These are phyloP conservation scores for Avicennia marina DNA, from an alignment of 257 asterid species.

Conservation along the genomic window DNA sequence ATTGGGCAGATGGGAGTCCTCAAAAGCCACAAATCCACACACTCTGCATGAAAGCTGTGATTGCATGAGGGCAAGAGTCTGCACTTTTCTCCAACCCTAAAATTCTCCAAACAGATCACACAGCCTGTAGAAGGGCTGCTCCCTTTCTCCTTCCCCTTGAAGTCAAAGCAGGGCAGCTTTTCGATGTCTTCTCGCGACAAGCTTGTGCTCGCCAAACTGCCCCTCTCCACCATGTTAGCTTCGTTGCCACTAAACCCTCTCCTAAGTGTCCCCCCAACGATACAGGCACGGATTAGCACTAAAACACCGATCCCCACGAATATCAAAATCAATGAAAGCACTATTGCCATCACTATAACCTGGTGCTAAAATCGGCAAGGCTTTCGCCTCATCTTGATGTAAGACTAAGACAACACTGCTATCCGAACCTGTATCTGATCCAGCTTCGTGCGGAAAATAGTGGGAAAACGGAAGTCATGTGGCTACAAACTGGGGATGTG, in stretches of 20 bases:
- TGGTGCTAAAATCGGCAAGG: too few relatives aligned
- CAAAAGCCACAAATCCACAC: slow-evolving; percentile 54
- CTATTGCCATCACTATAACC: slow-evolving; percentile 39
- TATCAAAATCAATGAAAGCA: slow-evolving; percentile 38
- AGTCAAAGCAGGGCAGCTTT: slow-evolving; percentile 52
- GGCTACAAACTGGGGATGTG: too few relatives aligned
- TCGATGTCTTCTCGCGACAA: slow-evolving; percentile 52
- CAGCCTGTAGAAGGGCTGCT: slow-evolving; percentile 29
- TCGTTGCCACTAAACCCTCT: slow-evolving; percentile 15
- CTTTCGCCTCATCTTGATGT: too few relatives aligned
- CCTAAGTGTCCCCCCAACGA: slow-evolving; percentile 48
- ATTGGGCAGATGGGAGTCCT: slow-evolving; percentile 44
- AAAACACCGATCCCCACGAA: slow-evolving; percentile 43
- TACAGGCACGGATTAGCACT: slow-evolving; percentile 51
- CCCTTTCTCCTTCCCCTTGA: slow-evolving; percentile 31
- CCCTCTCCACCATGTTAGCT: slow-evolving; percentile 25
- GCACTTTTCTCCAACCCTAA: slow-evolving; percentile 48
- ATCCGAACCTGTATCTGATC: too few relatives aligned
- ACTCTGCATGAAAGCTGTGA: slow-evolving; percentile 51
- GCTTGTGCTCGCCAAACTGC: slow-evolving; percentile 36
- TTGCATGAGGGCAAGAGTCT: slow-evolving; percentile 45
- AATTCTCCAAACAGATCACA: slow-evolving; percentile 46
- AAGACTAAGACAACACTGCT: too few relatives aligned
- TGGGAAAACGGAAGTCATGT: too few relatives aligned
- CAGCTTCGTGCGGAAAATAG: too few relatives aligned